Conservation (phyloP, 345 rosid genomes). For the Ricinus communis region DNA sequence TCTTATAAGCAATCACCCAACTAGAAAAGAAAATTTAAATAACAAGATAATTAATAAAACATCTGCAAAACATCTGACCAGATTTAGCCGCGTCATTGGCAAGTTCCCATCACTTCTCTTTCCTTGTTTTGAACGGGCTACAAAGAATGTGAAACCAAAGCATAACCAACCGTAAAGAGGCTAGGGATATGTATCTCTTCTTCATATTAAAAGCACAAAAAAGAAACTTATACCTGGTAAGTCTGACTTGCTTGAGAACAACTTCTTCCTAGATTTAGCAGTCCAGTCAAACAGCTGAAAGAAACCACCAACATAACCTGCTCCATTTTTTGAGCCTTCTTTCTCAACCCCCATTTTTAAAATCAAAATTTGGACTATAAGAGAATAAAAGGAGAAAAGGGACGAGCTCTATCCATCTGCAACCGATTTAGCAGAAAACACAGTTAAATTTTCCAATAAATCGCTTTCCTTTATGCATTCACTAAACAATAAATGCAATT, state of each 20-base stretch:
- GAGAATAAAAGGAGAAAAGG: constrained; percentile 7
- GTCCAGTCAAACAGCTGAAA: constrained; percentile 94
- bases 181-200: neutral
- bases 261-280: constrained; percentile 91
- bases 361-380: constrained; percentile 12
- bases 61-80: constrained; percentile 27
- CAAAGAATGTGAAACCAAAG: constrained; percentile 7
- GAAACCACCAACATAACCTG: constrained; percentile 73
- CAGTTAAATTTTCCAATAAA: constrained; percentile 13
- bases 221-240: constrained; percentile 47
- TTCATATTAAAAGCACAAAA: neutral
- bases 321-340: constrained; percentile 60
- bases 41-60: neutral
- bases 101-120: constrained; percentile 62
- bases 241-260: constrained; percentile 76
- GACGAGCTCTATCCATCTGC: constrained; percentile 28
- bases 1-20: constrained; percentile 11
- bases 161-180: constrained; percentile 14
- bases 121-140: constrained; percentile 62
- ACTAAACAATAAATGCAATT: too few relatives aligned
- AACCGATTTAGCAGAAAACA: constrained; percentile 9
- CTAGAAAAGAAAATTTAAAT: neutral
- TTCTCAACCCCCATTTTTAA: constrained; percentile 61
- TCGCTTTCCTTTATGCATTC: neutral
- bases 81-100: constrained; percentile 53